Conservation (phyloP, 208 protist species). For the Naegleria fowleri region DNA sequence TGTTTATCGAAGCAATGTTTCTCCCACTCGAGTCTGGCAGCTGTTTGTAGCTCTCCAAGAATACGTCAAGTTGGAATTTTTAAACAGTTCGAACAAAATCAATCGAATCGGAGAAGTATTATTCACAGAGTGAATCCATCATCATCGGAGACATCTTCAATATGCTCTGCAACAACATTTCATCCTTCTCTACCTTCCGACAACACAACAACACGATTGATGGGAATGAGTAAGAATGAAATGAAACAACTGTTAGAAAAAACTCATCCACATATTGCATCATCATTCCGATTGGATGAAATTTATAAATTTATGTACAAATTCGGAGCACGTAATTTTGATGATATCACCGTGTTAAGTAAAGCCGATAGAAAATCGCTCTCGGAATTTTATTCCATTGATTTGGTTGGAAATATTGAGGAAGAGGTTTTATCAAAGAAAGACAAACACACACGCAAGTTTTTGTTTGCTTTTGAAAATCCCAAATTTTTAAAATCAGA, state of each 20-base stretch:
- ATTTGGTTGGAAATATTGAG: not conserved
- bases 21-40: no score
- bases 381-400: not conserved
- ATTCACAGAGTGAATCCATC: no score
- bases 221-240: not conserved
- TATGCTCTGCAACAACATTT: no score
- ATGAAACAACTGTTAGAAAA: not conserved
- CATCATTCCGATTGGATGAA: not conserved
- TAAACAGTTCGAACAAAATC: no score
- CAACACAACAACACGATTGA: not conserved
- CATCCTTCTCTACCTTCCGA: no score
- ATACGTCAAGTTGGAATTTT: no score
- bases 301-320: not conserved
- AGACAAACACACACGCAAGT: not conserved
- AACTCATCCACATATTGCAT: not conserved
- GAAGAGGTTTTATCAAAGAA: not conserved
- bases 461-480: constrained; percentile 13
- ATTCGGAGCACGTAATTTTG: not conserved
- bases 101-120: no score
- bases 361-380: not conserved
- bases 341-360: not conserved
- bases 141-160: no score
- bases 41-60: no score
- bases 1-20: no score
- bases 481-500: not conserved